Base-by-base conservation (phyloP, 2,329 filamentous ascomycete species). In the Cladosporium sp. region DNA sequence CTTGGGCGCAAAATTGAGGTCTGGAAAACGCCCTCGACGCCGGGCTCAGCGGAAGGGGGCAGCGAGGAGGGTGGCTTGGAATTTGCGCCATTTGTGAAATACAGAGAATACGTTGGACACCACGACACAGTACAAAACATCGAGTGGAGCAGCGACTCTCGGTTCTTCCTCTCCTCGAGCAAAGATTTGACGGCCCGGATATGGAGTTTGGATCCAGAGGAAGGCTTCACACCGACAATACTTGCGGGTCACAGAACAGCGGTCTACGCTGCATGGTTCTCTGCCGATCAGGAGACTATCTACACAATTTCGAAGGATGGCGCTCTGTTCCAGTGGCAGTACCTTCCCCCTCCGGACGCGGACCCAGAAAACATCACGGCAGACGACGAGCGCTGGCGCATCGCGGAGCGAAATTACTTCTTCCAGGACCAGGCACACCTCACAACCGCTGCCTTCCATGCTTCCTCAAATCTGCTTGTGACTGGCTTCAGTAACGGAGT, bases 251-350 rank as follows among this genome's bases (percentile, higher is more conserved):
- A 98, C 71, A 85, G 90, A 67, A 90, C 96, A 70, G 85, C 82
- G 13, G 87, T 98, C 3, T 79, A 95, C 51, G 89, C 86, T n/a
- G 91, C 91, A n/a, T 98, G 90, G 84, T 98, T 98, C 67, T 95
- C 91, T 0, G 84, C 86, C 56, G 85, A 95, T 61, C 93, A 98
- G 68, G 95, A 98, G 72, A 89, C 83, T 41, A 95, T 98, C 50
- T 98, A 93, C 68, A 97, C 93, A 0, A 83, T 95, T 58, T 96
- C 92, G 72, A 95, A 95, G 69, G 95, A 98, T 69, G 95, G 93
- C n/a, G 91, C 93, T 2, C 79, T 97, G 0, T 97, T 97, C 64
- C 82, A 87, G 58, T 98, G 93, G 93, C 84, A 88, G 66, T 98
- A 93, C 70, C 80, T 83, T 52, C 66, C 80, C 53, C 76, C 83